Conservation (phyloP, 139 green algal genomes). For the Micractinium conductrix region DNA sequence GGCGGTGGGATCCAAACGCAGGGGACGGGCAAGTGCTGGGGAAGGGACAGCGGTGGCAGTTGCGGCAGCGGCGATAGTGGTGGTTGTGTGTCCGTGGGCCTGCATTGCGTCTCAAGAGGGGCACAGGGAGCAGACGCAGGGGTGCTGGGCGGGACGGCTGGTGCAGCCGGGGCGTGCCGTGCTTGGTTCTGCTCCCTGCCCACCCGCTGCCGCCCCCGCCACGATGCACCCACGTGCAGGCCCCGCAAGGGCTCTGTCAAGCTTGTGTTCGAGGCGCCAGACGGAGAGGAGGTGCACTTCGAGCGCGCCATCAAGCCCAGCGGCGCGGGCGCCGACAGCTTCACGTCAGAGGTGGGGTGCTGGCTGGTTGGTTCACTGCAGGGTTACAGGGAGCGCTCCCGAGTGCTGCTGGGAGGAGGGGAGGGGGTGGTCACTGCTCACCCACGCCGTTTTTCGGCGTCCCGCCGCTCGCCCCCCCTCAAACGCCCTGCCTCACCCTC, state of each 20-base stretch:
- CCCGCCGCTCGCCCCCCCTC: not conserved
- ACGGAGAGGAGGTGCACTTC: slow-evolving; percentile 81
- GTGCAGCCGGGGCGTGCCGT: too few species aligned
- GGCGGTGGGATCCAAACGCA: too few species aligned
- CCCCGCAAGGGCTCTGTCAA: slow-evolving; percentile 72
- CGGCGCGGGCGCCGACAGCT: slow-evolving; percentile 41
- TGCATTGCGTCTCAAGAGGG: too few species aligned
- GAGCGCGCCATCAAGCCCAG: slow-evolving; percentile 72
- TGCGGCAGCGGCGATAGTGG: too few species aligned
- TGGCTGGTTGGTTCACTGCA: not conserved
- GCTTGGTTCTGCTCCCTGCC: not conserved
- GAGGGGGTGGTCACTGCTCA: not conserved
- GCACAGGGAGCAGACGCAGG: too few species aligned
- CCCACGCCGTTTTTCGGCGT: not conserved
- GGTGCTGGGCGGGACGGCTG: too few species aligned
- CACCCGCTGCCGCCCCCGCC: not conserved
- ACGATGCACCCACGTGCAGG: not conserved
- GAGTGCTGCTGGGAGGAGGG: not conserved
- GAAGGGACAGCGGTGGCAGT: too few species aligned
- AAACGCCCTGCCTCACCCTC: too few species aligned
- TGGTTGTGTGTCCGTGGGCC: too few species aligned
- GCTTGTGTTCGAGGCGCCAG: slow-evolving; percentile 72
- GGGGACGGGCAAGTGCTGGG: too few species aligned
- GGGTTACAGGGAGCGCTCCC: not conserved
- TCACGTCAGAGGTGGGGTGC: slow-evolving; percentile 1